These are phyloP conservation scores for Kuraishia hungarica DNA, from an alignment of 805 yeast genomes.

Conservation along the genomic window DNA sequence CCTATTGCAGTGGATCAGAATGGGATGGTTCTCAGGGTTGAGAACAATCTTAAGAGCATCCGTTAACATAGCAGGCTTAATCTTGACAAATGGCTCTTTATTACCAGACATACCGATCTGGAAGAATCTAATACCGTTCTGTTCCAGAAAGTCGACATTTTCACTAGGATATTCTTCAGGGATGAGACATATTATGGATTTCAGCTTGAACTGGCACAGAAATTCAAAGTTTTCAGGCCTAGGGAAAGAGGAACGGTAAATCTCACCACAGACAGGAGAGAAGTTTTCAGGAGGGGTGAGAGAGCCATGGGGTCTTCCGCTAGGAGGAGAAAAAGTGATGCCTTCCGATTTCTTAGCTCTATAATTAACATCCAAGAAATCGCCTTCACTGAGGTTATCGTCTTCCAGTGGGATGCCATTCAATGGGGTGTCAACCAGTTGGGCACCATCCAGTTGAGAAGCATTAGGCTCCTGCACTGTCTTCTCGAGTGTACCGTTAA, in stretches of 20 bases:
- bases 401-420: neutral
- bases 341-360: neutral
- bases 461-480: no score
- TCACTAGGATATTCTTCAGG: constrained; percentile 89
- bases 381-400: neutral
- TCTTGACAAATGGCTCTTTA: constrained; percentile 87
- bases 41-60: constrained; percentile 75
- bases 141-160: constrained; percentile 53
- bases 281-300: constrained; percentile 84
- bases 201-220: constrained; percentile 51
- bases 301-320: constrained; percentile 2
- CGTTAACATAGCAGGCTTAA: constrained; percentile 56
- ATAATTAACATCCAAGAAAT: constrained; percentile 3
- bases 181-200: constrained; percentile 72
- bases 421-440: no score
- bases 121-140: constrained; percentile 57
- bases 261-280: constrained; percentile 67
- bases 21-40: constrained; percentile 84
- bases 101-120: constrained; percentile 94
- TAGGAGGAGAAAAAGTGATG: no score
- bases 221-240: constrained; percentile 74
- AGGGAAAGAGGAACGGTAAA: constrained; percentile 88
- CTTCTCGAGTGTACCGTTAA: no score
- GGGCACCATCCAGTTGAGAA: no score
- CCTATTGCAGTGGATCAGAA: constrained; percentile 88